Conservation (phyloP, 257 asterid genomes). For the Solanum acaule region DNA sequence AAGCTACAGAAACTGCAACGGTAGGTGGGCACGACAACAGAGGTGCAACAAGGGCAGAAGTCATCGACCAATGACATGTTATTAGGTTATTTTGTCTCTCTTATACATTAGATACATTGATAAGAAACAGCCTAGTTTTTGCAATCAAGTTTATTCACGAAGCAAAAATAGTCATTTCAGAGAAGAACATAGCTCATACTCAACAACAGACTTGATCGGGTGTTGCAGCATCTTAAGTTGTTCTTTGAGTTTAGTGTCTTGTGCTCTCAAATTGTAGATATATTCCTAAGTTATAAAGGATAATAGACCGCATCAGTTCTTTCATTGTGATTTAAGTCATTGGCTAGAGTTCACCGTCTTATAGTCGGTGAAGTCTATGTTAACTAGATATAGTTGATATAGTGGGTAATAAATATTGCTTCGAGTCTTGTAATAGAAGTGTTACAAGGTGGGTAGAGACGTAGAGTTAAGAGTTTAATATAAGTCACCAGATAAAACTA, state of each 20-base stretch:
- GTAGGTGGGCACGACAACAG: not conserved
- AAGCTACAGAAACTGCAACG: not conserved
- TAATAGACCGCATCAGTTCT: too few relatives aligned
- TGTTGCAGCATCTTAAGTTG: not conserved
- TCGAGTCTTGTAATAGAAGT: not conserved
- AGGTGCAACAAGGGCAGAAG: not conserved
- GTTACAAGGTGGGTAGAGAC: not conserved
- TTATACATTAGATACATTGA: too few relatives aligned
- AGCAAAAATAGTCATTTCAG: not conserved
- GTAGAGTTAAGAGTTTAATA: not conserved
- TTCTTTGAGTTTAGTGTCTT: not conserved
- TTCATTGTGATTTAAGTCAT: not conserved
- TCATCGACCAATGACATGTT: not conserved
- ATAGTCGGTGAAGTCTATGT: not conserved
- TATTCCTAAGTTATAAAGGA: not conserved
- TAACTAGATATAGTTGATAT: not conserved
- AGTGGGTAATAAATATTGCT: not conserved
- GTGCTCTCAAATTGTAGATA: not conserved
- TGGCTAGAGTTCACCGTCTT: not conserved
- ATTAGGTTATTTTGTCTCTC: not conserved
- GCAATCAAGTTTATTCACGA: not conserved
- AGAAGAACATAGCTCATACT: not conserved
- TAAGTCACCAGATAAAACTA: not conserved
- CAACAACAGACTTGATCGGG: not conserved
- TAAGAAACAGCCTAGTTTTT: too few relatives aligned